Percentiles rank a stretch among this genome's conserved stretches.
Evolutionary conservation across 129 eudicot species (phyloP).

Genomic region (Centaurea solstitialis): DNA sequence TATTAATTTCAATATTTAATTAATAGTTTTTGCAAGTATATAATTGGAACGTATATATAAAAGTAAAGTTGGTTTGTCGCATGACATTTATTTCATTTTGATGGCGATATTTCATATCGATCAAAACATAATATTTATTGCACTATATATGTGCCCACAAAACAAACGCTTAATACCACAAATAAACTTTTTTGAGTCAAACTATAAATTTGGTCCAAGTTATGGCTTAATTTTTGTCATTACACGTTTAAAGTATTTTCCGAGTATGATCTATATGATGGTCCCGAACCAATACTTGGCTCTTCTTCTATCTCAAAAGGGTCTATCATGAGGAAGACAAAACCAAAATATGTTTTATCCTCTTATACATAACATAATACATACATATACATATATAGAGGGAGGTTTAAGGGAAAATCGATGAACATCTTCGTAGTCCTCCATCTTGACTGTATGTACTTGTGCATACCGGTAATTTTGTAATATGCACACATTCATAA

Average conservation of each 20-base stretch:
- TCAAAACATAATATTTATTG: too few relatives aligned
- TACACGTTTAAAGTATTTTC: background rate
- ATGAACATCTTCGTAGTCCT: too few relatives aligned
- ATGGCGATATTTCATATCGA: background rate
- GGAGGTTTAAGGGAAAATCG: too few relatives aligned
- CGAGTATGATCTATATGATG: constrained; percentile 9
- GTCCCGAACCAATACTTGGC: constrained; percentile 2
- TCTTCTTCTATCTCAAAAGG: background rate
- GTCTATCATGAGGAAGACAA: background rate
- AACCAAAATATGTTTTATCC: too few relatives aligned
- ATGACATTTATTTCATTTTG: background rate
- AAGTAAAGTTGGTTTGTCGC: too few relatives aligned
- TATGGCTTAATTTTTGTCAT: background rate
- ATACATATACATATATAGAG: background rate
- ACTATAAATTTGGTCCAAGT: background rate
- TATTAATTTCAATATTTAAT: too few relatives aligned
- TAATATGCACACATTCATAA: too few relatives aligned
- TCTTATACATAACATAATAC: background rate
- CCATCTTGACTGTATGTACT: too few relatives aligned
- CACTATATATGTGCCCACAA: background rate
- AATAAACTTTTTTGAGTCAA: background rate
- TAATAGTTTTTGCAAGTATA: too few relatives aligned
- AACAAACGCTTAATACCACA: background rate
- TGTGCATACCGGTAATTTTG: too few relatives aligned
- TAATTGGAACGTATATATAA: too few relatives aligned